Percentiles rank a stretch among this genome's conserved stretches.
Conservation (phyloP, 257 asterid genomes). For the Solanum rostratum region DNA sequence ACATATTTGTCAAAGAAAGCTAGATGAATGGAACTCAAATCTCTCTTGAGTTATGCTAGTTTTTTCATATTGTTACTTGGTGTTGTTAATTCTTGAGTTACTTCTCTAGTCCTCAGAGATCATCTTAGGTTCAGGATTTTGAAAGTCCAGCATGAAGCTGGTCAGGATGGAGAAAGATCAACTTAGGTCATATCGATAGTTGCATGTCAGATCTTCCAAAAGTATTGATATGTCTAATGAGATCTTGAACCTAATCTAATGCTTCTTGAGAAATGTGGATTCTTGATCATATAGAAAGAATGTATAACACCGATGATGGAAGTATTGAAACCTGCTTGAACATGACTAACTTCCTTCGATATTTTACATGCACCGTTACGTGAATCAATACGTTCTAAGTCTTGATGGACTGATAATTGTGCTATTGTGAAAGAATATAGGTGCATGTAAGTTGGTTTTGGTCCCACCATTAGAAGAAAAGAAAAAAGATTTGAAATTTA, state of each 20-base stretch:
- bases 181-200: neutral
- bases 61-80: neutral
- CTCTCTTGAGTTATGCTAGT: neutral
- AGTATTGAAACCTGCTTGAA: neutral
- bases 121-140: neutral
- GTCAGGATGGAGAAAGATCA: slow-evolving; percentile 1
- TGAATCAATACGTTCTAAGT: neutral
- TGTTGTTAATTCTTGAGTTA: neutral
- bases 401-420: neutral
- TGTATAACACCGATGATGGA: neutral
- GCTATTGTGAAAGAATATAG: neutral
- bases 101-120: neutral
- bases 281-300: neutral
- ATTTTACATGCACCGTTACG: neutral
- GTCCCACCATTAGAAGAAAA: neutral
- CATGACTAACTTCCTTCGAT: neutral
- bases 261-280: neutral
- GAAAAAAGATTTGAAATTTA: neutral
- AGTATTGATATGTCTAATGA: slow-evolving; percentile 6
- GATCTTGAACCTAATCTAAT: neutral
- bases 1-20: neutral
- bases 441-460: neutral
- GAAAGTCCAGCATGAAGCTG: slow-evolving; percentile 3
- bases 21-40: neutral
- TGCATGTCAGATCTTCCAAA: neutral